Evolutionary conservation across 2,329 filamentous ascomycete genomes (phyloP), one percentile per base, ranked within the genome.

Genomic region (Phialophora macrospora): DNA sequence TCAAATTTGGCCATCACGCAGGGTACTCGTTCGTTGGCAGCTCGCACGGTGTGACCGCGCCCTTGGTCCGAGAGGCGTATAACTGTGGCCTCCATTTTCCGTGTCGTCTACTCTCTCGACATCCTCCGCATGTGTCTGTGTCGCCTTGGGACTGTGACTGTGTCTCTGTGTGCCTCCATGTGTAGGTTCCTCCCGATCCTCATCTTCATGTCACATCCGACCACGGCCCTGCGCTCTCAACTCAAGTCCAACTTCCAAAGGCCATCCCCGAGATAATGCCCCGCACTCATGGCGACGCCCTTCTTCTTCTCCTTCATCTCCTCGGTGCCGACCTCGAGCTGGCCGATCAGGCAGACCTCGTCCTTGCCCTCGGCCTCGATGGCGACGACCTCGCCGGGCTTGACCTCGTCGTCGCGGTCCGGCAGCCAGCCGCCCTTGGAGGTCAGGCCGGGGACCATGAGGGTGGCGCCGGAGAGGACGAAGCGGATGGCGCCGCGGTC

Each of bases 401-500:
- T 84, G 70, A 97, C 77, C 77, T 95, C 92, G 60, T 80, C 70
- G 76, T 95, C 92, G 60, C 79, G 70, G 8, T 77, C 71, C 0
- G 95, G 95, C 73, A 99, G 79, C 55, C 91, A 79, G 0, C 95
- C 95, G 0, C 95, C 95, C 0, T 88, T 80, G 22, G 88, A 92
- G 30, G 95, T 99, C 72, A 99, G 79, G 0, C 95, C 95, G 0
- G 95, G 95, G 1, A 93, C 94, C 95, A 99, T 99, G 69, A 99
- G 88, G 14, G 94, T 92, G 0, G 95, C 95, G 52, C 95, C 95
- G 0, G 88, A 91, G 1, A 99, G 86, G 28, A 99, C 94, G 80
- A 99, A 99, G 67, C 95, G 91, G 75, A 99, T 98, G 4, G 95
- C 95, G 68, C 95, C 95, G 57, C 95, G 88, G 79, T 99, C 95